Evolutionary conservation across 345 rosid genomes (phyloP).

Genomic region (Euphorbia lathyris): DNA sequence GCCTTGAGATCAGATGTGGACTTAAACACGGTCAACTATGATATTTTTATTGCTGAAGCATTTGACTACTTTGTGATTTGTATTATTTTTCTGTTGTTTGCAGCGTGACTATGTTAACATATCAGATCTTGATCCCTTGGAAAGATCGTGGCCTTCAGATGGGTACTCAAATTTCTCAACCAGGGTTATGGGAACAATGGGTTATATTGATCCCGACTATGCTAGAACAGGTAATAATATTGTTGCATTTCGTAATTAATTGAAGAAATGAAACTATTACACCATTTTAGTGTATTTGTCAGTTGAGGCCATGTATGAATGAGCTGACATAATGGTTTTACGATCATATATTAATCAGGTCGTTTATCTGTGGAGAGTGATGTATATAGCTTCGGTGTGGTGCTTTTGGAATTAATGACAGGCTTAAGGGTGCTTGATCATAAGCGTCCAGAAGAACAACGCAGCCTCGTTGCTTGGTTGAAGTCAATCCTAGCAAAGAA

Average conservation of each 20-base stretch:
- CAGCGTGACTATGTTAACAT: slow-evolving; percentile 7
- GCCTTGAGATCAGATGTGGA: no score
- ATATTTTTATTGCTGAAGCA: no score
- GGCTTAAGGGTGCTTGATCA: slow-evolving; percentile 48
- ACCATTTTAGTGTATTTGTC: no score
- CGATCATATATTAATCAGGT: slow-evolving; percentile 33
- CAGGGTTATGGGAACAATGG: slow-evolving; percentile 39
- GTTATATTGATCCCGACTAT: slow-evolving; percentile 63
- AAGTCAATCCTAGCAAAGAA: slow-evolving; percentile 40
- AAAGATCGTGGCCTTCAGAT: slow-evolving; percentile 56
- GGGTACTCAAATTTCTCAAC: slow-evolving; percentile 49
- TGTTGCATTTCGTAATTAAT: no score
- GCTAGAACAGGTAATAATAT: slow-evolving; percentile 54
- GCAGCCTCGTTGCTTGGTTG: slow-evolving; percentile 50
- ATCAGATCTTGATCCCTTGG: slow-evolving; percentile 58
- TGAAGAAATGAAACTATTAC: no score
- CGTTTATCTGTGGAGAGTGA: slow-evolving; percentile 66
- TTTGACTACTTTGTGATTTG: no score
- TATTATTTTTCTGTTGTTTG: no score
- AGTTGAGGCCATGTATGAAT: neutral
- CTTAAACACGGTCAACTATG: no score
- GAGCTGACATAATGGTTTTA: neutral
- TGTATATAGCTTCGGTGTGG: slow-evolving; percentile 65
- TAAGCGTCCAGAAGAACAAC: slow-evolving; percentile 38
- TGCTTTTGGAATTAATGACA: slow-evolving; percentile 55